Evolutionary conservation across 2,329 filamentous ascomycete genomes (phyloP), one percentile per base, ranked within the genome.

Genomic region (Penicillium occitanis): DNA sequence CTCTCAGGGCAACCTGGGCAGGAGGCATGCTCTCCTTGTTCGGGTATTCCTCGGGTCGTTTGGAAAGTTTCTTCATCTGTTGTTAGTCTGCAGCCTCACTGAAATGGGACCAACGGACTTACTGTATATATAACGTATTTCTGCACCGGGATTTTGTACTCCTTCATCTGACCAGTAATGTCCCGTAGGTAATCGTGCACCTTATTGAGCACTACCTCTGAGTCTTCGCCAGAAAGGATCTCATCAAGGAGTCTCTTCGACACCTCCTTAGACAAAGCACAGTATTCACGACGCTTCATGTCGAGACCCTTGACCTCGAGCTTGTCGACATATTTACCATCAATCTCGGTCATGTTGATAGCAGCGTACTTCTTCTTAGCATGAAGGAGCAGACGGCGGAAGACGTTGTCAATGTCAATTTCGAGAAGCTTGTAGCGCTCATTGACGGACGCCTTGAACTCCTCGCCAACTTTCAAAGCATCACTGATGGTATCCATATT

Each of bases 291-390:
- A 73, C 95, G 88, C 80, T 90, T 92, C 95, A 99, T 99, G 75
- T 99, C 95, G 58, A 99, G 86, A 82, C 95, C 95, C 80, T 99
- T 99, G 75, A 99, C 91, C 77, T 99, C 95, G 79, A 99, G 90
- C 81, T 96, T 94, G 77, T 98, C 94, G 53, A 94, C 84, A 74
- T 90, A 96, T 76, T 94, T 96, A 71, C 93, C 93, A 73, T 96
- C 91, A 25, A 91, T 85, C 73, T 97, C 91, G 6, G 95, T 88
- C 77, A 98, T 88, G 76, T 96, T 98, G 78, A 99, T 91, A 48
- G 95, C 95, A 8, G 95, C 95, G 78, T 99, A 99, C 83, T 99
- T 99, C 84, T 99, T 99, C 86, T 99, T 99, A 35, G 95, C 94
- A 75, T 98, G 95, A 14, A 99, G 84, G 46, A 99, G 82, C 65